Evolutionary conservation across 176 grass and related monocot species (phyloP).

Genomic region (Microstegium vimineum): DNA sequence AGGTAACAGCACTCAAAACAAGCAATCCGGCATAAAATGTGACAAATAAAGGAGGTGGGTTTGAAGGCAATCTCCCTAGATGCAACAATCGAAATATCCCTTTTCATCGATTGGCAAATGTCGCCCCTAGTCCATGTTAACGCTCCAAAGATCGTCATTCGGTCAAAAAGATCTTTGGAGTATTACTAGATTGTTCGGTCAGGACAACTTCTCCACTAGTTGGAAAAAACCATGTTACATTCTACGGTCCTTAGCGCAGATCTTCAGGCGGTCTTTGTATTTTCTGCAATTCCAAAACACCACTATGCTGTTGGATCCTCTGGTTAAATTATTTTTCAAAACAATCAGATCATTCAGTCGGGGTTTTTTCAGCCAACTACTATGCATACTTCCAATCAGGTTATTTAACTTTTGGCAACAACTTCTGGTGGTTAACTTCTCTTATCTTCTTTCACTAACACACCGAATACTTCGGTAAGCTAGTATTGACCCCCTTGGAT

Average conservation of each 20-base stretch:
- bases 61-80: background rate
- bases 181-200: background rate
- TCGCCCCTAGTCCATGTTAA: background rate
- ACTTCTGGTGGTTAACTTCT: background rate
- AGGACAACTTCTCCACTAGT: background rate
- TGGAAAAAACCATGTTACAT: background rate
- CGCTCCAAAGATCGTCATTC: background rate
- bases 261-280: background rate
- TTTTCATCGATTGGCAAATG: background rate
- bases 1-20: background rate
- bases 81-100: background rate
- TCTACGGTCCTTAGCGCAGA: background rate
- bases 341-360: background rate
- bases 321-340: background rate
- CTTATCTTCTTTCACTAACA: background rate
- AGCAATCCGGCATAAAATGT: background rate
- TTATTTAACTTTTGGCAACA: background rate
- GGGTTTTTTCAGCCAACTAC: background rate
- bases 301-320: background rate
- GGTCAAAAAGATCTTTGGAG: background rate
- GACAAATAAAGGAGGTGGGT: background rate
- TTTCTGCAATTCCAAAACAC: background rate
- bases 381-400: background rate
- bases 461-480: too few relatives aligned
- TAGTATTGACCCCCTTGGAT: too few relatives aligned